Percentiles rank a stretch among this genome's conserved stretches.
phyloP scores from a whole-genome alignment of 106 monocot genomes.

The Allium fistulosum region DNA sequence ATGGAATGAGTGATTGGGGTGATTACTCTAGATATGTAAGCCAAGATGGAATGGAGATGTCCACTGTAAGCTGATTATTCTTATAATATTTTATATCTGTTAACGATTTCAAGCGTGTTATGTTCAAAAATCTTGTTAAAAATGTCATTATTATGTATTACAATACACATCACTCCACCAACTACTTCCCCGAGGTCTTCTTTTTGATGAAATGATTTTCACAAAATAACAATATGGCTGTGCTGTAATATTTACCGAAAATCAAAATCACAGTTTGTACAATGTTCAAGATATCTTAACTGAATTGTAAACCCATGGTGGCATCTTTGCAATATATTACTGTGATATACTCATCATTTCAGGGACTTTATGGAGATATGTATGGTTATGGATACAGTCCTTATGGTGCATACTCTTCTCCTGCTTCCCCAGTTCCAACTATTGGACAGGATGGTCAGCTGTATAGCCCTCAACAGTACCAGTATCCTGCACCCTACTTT shows the following conservation, averaged over 20 bases:
- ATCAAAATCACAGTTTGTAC: no score
- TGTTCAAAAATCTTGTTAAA: no score
- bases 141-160: no score
- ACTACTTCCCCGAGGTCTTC: no score
- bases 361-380: conserved; percentile 84
- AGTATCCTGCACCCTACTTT: conserved; percentile 55
- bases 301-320: no score
- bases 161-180: no score
- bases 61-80: conserved; percentile 33
- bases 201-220: no score
- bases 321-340: not conserved
- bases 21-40: conserved; percentile 63
- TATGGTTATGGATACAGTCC: conserved; percentile 80
- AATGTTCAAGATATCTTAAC: no score
- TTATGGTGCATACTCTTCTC: conserved; percentile 65
- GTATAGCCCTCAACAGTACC: conserved; percentile 79
- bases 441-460: conserved; percentile 69
- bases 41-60: conserved; percentile 66
- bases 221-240: no score
- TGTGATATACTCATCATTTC: conserved; percentile 5
- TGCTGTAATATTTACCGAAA: no score
- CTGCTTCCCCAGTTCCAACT: conserved; percentile 59
- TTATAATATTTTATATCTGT: not conserved
- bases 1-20: conserved; percentile 51
- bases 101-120: not conserved